Conservation (phyloP, 208 protist genomes). For the Wallacemonas collosoma region DNA sequence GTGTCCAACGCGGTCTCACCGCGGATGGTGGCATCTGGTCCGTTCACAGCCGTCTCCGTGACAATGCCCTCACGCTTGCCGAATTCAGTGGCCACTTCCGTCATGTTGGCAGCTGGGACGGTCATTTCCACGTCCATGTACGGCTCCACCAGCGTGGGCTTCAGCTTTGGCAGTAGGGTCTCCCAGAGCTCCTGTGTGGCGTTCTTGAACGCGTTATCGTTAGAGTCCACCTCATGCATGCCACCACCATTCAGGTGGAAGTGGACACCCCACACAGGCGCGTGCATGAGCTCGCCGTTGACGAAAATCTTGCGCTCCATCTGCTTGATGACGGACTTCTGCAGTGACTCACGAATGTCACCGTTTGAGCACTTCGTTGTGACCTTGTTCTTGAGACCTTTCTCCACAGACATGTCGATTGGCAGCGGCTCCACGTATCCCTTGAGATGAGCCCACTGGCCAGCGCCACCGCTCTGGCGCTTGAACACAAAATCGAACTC, state of each 20-base stretch:
- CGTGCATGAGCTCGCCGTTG: conserved; percentile 94
- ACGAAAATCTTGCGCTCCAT: conserved; percentile 91
- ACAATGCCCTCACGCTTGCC: conserved; percentile 88
- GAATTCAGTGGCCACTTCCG: conserved; percentile 87
- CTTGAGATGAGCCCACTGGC: conserved; percentile 97
- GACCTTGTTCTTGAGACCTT: conserved; percentile 86
- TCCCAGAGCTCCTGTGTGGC: conserved; percentile 95
- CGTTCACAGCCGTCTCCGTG: conserved; percentile 82
- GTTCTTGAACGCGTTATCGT: conserved; percentile 97
- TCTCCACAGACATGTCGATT: conserved; percentile 92
- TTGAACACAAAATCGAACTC: conserved; percentile 98
- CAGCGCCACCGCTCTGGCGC: conserved; percentile 98
- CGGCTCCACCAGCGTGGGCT: conserved; percentile 96
- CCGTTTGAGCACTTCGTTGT: conserved; percentile 93
- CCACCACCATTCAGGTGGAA: conserved; percentile 96
- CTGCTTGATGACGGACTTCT: conserved; percentile 93
- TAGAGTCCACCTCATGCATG: conserved; percentile 99
- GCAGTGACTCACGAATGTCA: conserved; percentile 93
- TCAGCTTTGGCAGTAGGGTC: conserved; percentile 86
- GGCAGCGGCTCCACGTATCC: conserved; percentile 91
- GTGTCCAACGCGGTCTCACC: conserved; percentile 91
- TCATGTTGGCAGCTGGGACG: conserved; percentile 86
- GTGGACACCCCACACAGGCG: conserved; percentile 95
- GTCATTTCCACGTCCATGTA: conserved; percentile 97
- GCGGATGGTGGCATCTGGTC: conserved; percentile 82